phyloP scores from a whole-genome alignment of 2,329 filamentous ascomycete species.

The Ceratocystis lukuohia region DNA sequence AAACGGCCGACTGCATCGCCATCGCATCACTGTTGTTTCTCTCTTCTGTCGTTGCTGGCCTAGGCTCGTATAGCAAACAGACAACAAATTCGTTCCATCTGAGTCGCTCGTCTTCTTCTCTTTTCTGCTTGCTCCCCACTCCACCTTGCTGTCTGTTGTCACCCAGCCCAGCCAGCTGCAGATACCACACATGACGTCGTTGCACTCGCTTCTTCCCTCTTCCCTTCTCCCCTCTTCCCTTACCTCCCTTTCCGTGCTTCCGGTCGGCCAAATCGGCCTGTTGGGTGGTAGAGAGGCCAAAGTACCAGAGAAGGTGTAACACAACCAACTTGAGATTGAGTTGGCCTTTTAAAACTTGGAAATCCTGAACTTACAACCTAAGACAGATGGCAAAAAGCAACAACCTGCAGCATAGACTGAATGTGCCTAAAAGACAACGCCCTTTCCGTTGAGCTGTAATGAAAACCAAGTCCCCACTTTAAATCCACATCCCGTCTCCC shows the following conservation, averaged over 20 bases:
- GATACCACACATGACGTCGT: background rate
- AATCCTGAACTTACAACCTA: too few relatives aligned
- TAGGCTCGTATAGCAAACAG: background rate
- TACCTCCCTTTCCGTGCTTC: slow-evolving; percentile 1
- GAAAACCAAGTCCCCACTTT: too few relatives aligned
- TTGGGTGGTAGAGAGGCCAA: background rate
- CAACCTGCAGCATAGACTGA: too few relatives aligned
- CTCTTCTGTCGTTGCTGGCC: too few relatives aligned
- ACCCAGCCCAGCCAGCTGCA: background rate
- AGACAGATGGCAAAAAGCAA: too few relatives aligned
- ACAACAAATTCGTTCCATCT: background rate
- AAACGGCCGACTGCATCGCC: background rate
- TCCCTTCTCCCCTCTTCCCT: too few relatives aligned
- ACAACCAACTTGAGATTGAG: background rate
- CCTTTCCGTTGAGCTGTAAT: too few relatives aligned
- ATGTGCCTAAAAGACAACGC: too few relatives aligned
- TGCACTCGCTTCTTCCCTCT: background rate
- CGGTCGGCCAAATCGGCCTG: background rate
- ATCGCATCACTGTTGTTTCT: background rate
- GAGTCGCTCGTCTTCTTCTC: background rate
- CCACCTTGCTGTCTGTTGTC: background rate
- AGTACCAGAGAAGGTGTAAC: background rate
- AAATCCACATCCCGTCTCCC: too few relatives aligned
- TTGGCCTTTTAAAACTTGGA: too few relatives aligned
- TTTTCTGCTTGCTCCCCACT: background rate